Evolutionary conservation across 805 yeast species (phyloP).

Genomic region (Hanseniaspora hatyaiensis): DNA sequence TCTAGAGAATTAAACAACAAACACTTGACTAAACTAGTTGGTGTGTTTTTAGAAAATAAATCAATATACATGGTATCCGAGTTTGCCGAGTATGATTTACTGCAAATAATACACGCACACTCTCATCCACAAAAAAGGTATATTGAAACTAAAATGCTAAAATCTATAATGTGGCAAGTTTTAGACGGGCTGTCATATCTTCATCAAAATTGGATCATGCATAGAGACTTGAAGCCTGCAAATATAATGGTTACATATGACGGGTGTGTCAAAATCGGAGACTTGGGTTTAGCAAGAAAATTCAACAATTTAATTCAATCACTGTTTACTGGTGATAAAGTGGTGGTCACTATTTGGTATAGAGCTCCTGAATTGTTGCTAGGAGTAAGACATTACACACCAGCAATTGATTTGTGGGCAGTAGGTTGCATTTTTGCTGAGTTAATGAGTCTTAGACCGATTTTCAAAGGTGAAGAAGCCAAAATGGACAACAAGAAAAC

Average conservation of each 20-base stretch:
- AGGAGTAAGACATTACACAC: slow-evolving; percentile 89
- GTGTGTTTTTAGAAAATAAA: slow-evolving; percentile 76
- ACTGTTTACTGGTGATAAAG: slow-evolving; percentile 83
- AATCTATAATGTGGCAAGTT: slow-evolving; percentile 85
- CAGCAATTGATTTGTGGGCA: slow-evolving; percentile 91
- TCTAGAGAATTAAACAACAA: slow-evolving; percentile 76
- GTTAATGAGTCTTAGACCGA: slow-evolving; percentile 73
- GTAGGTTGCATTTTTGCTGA: slow-evolving; percentile 93
- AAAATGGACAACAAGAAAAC: slow-evolving; percentile 87
- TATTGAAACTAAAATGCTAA: slow-evolving; percentile 67
- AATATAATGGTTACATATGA: slow-evolving; percentile 86
- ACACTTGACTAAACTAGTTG: slow-evolving; percentile 69
- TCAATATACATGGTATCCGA: slow-evolving; percentile 91
- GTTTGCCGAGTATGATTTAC: slow-evolving; percentile 87
- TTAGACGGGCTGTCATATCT: slow-evolving; percentile 80
- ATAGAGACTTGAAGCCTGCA: slow-evolving; percentile 93
- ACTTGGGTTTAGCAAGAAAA: slow-evolving; percentile 79
- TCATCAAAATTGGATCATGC: slow-evolving; percentile 93
- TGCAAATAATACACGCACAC: slow-evolving; percentile 89
- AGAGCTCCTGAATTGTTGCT: slow-evolving; percentile 82
- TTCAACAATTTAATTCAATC: slow-evolving; percentile 81
- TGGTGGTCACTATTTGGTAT: slow-evolving; percentile 94
- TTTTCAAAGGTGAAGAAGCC: slow-evolving; percentile 95
- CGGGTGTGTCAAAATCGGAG: slow-evolving; percentile 93
- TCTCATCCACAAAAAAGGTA: slow-evolving; percentile 75